Base-by-base conservation (phyloP, 768 basidiomycete genomes). In the Rhizopogon vinicolor region DNA sequence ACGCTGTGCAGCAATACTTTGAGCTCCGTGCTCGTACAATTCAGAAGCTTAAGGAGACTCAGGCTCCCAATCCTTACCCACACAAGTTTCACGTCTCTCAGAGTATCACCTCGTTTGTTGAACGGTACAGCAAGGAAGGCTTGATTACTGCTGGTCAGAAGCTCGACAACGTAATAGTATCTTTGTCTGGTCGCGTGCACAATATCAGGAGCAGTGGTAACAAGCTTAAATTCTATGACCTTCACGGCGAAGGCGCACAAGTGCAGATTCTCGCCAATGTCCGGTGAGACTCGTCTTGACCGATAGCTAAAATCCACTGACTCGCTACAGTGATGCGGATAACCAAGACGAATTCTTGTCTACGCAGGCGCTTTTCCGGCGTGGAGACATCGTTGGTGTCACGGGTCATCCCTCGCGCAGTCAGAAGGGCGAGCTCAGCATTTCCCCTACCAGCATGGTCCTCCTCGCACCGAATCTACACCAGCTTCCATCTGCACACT, bases 391-490 rank as follows among this genome's bases (percentile, higher is more conserved):
- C 64, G 88, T 99, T 58, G 97, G 97, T 60, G 92, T 98, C 53
- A 81, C 82, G 53, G 97, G 97, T 58, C 77, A 75, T 1, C 96
- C 97, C 0, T 87, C 88, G 3, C 91, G 97, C 62, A 95, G 94
- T 62, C 90, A 96, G 78, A 93, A 89, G 78, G 93, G 93, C 62
- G 97, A 98, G 72, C 83, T 98, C 48, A 94, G 92, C 35, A 90
- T 99, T 68, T 80, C 87, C 2, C 89, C 94, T 2, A 79, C 81
- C 8, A 70, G 85, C 41, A 91, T 95, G 77, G 75, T 82, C 55
- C 90, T 99, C 52, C 91, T 99, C 58, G 85, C 96, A 3, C 97
- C 97, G 37, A 97, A 97, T 74, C 78, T 99, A 22, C 96, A 98
- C 74, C 94, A 95, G 70, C 82, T 98, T 10, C 96, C 96, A 53